Conservation (phyloP, 2,329 filamentous ascomycete genomes). For the Cladosporium sp. region DNA sequence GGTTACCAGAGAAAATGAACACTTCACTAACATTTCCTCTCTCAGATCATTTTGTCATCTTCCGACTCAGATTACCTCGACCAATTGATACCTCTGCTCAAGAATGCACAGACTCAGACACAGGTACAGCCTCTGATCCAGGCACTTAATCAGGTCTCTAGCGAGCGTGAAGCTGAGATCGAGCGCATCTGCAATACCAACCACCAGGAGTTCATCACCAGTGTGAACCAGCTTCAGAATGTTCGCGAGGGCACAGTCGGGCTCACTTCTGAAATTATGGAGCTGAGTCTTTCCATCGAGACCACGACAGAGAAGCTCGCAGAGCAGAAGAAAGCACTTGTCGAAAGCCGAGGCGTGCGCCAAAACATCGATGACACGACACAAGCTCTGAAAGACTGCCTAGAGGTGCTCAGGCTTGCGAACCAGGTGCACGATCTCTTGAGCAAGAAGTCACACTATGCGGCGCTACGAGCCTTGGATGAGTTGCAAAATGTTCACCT, state of each 20-base stretch:
- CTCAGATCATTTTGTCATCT: constrained; percentile 85
- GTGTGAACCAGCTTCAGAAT: constrained; percentile 88
- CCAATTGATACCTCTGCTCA: constrained; percentile 89
- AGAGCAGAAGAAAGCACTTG: constrained; percentile 89
- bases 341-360: constrained; percentile 86
- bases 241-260: constrained; percentile 88
- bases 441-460: constrained; percentile 92
- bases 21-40: constrained; percentile 24
- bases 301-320: constrained; percentile 91
- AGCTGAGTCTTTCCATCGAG: constrained; percentile 93
- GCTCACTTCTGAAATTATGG: constrained; percentile 86
- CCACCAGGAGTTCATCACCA: constrained; percentile 93
- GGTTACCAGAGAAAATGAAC: not conserved
- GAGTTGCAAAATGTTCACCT: constrained; percentile 96
- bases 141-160: constrained; percentile 77
- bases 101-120: constrained; percentile 78
- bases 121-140: constrained; percentile 69
- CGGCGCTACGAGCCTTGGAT: constrained; percentile 87
- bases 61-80: constrained; percentile 94
- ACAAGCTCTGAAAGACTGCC: constrained; percentile 82
- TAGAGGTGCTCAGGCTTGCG: constrained; percentile 87
- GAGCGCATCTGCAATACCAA: constrained; percentile 93
- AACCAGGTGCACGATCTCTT: constrained; percentile 94
- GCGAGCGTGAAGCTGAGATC: constrained; percentile 86
- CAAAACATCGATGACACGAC: constrained; percentile 96